Percentiles rank a stretch among this genome's conserved stretches.
Conservation (phyloP, 2,329 filamentous ascomycete genomes). For the Lasiodiplodia gonubiensis region DNA sequence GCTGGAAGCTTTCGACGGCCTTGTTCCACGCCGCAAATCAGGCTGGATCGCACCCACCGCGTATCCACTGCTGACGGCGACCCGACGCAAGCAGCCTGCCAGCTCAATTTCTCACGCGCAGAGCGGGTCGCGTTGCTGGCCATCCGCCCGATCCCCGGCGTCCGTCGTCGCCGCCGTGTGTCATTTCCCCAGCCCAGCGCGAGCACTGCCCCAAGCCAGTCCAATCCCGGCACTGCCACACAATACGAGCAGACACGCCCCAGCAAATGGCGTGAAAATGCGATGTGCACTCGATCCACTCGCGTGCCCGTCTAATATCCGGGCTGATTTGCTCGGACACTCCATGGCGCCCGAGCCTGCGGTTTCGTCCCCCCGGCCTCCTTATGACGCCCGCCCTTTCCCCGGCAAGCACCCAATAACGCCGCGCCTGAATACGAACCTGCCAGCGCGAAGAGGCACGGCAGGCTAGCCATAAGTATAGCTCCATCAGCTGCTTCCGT, state of each 20-base stretch:
- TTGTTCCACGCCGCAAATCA: neutral
- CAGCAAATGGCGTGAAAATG: conserved; percentile 24
- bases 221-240: conserved; percentile 26
- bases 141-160: neutral
- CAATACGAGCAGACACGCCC: conserved; percentile 18
- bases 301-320: conserved; percentile 23
- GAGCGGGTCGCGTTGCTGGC: conserved; percentile 16
- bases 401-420: neutral
- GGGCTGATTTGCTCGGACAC: conserved; percentile 11
- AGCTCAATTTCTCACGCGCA: neutral
- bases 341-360: neutral
- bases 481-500: neutral
- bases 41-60: conserved; percentile 5
- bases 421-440: neutral
- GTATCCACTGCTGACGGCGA: neutral
- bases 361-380: neutral
- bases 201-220: conserved; percentile 14
- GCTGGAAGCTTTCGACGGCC: conserved; percentile 7
- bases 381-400: neutral
- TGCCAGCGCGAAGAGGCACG: neutral
- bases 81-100: neutral
- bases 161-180: neutral
- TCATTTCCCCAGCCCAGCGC: conserved; percentile 25
- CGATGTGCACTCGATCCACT: conserved; percentile 23
- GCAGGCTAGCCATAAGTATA: conserved; percentile 18